Conservation (phyloP, 352 stramenopile genomes). For the Globisporangium yorkense region DNA sequence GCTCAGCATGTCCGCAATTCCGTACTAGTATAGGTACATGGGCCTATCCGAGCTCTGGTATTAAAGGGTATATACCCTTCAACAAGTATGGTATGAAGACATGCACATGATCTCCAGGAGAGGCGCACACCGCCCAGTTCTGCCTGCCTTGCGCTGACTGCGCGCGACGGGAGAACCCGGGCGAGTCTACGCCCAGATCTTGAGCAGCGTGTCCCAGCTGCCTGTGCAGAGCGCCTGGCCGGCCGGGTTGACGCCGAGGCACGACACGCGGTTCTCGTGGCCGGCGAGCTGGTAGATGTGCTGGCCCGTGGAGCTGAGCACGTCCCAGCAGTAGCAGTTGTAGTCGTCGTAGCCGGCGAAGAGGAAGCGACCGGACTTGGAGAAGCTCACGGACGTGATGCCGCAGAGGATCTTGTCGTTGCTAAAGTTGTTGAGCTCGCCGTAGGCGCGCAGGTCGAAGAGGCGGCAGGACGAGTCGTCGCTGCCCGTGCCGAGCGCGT, state of each 20-base stretch:
- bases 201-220: slow-evolving; percentile 98
- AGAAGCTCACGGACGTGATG: slow-evolving; percentile 97
- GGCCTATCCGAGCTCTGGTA: no score
- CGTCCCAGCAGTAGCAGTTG: slow-evolving; percentile 97
- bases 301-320: slow-evolving; percentile 83
- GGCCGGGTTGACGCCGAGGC: slow-evolving; percentile 93
- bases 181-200: slow-evolving; percentile 90
- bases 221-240: slow-evolving; percentile 97
- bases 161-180: no score
- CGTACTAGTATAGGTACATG: no score
- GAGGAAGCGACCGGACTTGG: slow-evolving; percentile 92
- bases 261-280: slow-evolving; percentile 97
- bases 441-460: slow-evolving; percentile 96
- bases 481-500: slow-evolving; percentile 92
- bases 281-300: slow-evolving; percentile 91
- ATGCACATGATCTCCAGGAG: no score
- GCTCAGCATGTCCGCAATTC: no score
- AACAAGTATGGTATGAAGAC: no score
- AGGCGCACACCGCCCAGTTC: no score
- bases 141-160: no score
- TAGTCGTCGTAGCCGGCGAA: slow-evolving; percentile 99
- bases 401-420: slow-evolving; percentile 95
- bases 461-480: slow-evolving; percentile 96
- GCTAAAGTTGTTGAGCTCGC: slow-evolving; percentile 96
- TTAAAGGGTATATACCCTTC: no score